phyloP scores from a whole-genome alignment of 768 basidiomycete species.

The Paxillus involutus region DNA sequence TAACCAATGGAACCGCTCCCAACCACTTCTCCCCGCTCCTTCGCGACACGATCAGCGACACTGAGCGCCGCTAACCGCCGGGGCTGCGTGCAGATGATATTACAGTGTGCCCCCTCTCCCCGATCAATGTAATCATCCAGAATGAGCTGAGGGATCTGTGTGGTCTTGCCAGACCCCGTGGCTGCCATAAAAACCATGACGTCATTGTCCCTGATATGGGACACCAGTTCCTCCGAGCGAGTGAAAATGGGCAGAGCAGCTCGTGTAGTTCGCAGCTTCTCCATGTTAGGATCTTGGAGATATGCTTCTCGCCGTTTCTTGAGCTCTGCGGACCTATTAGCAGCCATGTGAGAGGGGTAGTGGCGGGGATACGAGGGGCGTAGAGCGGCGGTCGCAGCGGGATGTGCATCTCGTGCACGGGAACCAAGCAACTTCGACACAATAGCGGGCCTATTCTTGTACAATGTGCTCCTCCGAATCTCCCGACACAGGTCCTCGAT shows the following conservation, averaged over 20 bases:
- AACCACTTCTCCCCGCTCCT: slow-evolving; percentile 74
- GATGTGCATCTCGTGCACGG: not conserved
- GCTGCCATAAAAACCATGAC: slow-evolving; percentile 89
- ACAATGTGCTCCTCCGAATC: slow-evolving; percentile 62
- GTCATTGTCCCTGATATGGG: slow-evolving; percentile 71
- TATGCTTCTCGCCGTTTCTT: slow-evolving; percentile 55
- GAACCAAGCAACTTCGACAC: slow-evolving; percentile 14
- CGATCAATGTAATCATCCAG: slow-evolving; percentile 78
- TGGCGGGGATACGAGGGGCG: slow-evolving; percentile 24
- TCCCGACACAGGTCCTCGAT: slow-evolving; percentile 71
- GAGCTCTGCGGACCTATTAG: slow-evolving; percentile 61
- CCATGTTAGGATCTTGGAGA: slow-evolving; percentile 55
- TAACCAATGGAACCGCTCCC: slow-evolving; percentile 79
- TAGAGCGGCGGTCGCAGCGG: slow-evolving; percentile 3
- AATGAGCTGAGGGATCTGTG: slow-evolving; percentile 91
- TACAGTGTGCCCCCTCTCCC: slow-evolving; percentile 82
- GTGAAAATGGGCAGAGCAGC: slow-evolving; percentile 73
- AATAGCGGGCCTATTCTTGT: slow-evolving; percentile 57
- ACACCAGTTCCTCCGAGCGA: slow-evolving; percentile 62
- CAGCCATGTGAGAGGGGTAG: slow-evolving; percentile 30
- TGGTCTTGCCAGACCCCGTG: slow-evolving; percentile 93
- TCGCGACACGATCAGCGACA: slow-evolving; percentile 88
- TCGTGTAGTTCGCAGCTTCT: slow-evolving; percentile 67
- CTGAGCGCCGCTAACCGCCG: slow-evolving; percentile 89
- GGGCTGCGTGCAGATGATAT: slow-evolving; percentile 92